phyloP scores from a whole-genome alignment of 2,329 filamentous ascomycete species.

The Arthrobotrys entomopaga region DNA sequence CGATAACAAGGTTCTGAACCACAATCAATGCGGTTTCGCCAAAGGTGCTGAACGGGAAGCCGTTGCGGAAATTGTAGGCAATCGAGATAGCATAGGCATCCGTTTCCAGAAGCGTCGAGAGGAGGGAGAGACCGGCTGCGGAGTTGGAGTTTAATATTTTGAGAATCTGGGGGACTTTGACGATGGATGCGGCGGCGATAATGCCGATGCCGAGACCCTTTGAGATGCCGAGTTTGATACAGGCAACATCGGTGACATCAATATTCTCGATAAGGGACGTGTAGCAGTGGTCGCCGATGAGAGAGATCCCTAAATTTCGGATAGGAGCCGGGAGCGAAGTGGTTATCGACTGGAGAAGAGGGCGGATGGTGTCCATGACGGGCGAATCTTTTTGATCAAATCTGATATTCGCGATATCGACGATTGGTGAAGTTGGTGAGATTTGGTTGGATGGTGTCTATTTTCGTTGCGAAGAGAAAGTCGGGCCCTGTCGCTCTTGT shows the following conservation, averaged over 20 bases:
- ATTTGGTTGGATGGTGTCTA: slow-evolving; percentile 4
- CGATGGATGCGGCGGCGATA: slow-evolving; percentile 85
- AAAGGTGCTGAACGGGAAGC: slow-evolving; percentile 95
- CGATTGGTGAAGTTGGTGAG: slow-evolving; percentile 6
- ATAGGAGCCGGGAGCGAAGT: slow-evolving; percentile 78
- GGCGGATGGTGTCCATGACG: slow-evolving; percentile 71
- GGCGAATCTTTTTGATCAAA: background rate
- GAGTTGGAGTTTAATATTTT: slow-evolving; percentile 86
- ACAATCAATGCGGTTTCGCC: slow-evolving; percentile 94
- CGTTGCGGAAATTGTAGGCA: slow-evolving; percentile 89
- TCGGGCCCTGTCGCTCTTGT: no score
- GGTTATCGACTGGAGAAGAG: slow-evolving; percentile 74
- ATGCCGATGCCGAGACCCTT: slow-evolving; percentile 95
- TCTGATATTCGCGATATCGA: background rate
- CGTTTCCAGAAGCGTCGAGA: slow-evolving; percentile 93
- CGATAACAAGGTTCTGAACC: slow-evolving; percentile 90
- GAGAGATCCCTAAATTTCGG: slow-evolving; percentile 76
- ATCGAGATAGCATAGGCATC: slow-evolving; percentile 86
- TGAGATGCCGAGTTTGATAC: slow-evolving; percentile 87
- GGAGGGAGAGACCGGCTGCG: slow-evolving; percentile 83
- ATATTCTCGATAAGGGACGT: slow-evolving; percentile 84
- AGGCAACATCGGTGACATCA: slow-evolving; percentile 78
- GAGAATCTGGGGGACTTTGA: slow-evolving; percentile 96
- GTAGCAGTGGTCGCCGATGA: slow-evolving; percentile 88
- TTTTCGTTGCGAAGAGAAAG: no score